A percentile compares a stretch with the other conserved stretches of the same genome.
phyloP scores from a whole-genome alignment of 106 monocot genomes.

The Iris macrosiphon region DNA sequence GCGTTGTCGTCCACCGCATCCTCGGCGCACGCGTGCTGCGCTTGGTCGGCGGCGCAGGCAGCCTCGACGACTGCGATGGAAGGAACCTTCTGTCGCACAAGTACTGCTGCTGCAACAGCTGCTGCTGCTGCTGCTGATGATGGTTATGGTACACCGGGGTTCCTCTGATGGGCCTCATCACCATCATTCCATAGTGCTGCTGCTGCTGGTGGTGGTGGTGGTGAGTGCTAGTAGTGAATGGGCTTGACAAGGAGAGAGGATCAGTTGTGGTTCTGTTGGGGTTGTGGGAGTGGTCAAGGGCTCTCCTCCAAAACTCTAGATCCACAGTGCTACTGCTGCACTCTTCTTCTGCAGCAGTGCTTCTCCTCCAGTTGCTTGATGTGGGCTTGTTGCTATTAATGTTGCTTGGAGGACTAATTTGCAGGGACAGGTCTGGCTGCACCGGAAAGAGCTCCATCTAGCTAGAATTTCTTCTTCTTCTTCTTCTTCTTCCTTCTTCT shows the following conservation, averaged over 20 bases:
- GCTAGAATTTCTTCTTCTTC: no score
- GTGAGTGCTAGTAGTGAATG: neutral
- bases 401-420: slow-evolving; percentile 61
- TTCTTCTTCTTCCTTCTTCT: neutral
- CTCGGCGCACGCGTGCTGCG: no score
- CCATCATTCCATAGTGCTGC: no score
- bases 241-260: slow-evolving; percentile 20
- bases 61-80: no score
- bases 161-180: slow-evolving; percentile 49
- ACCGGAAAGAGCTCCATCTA: slow-evolving; percentile 59
- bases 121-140: neutral
- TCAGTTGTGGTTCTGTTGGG: no score
- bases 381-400: slow-evolving; percentile 19
- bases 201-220: slow-evolving; percentile 1
- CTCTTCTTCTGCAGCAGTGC: no score
- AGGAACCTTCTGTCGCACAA: no score
- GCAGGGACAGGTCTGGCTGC: slow-evolving; percentile 50
- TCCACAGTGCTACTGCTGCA: no score
- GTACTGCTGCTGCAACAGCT: neutral
- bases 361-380: no score
- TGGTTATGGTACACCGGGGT: slow-evolving; percentile 43
- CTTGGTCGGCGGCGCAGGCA: slow-evolving; percentile 20
- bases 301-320: slow-evolving; percentile 43
- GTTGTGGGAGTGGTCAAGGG: slow-evolving; percentile 5
- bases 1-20: no score